Conservation (phyloP, 1,284 basidiomycete genomes). For the Tremellales sp. region DNA sequence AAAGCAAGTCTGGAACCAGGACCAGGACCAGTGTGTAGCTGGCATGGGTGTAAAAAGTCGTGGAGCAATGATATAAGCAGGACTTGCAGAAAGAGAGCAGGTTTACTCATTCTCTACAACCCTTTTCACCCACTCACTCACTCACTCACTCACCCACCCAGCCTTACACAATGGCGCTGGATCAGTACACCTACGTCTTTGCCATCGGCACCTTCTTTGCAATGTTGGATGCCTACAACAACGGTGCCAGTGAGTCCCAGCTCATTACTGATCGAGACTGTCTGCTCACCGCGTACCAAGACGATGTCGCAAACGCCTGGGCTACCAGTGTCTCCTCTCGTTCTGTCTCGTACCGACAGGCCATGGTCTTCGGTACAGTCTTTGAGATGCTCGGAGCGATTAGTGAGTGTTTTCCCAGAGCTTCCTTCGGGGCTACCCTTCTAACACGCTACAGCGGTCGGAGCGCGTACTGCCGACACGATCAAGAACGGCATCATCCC, state of each 20-base stretch:
- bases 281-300: slow-evolving; percentile 11
- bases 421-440: neutral
- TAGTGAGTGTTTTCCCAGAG: slow-evolving; percentile 4
- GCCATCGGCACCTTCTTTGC: slow-evolving; percentile 51
- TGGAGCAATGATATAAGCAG: too few relatives aligned
- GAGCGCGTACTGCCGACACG: slow-evolving; percentile 50
- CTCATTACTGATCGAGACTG: neutral
- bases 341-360: slow-evolving; percentile 51
- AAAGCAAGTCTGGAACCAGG: too few relatives aligned
- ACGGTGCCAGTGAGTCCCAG: slow-evolving; percentile 48
- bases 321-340: slow-evolving; percentile 52
- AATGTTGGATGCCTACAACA: slow-evolving; percentile 52
- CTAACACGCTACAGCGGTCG: slow-evolving; percentile 24
- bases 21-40: too few relatives aligned
- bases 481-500: slow-evolving; percentile 53
- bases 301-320: slow-evolving; percentile 51
- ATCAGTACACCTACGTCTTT: slow-evolving; percentile 50
- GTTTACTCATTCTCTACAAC: too few relatives aligned
- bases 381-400: slow-evolving; percentile 52
- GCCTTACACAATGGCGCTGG: slow-evolving; percentile 51
- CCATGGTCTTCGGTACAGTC: slow-evolving; percentile 49
- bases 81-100: too few relatives aligned
- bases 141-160: neutral
- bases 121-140: neutral
- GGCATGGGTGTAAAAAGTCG: too few relatives aligned